These are phyloP conservation scores for Globisporangium iwayamae DNA, from an alignment of 352 stramenopile genomes.

Conservation along the genomic window DNA sequence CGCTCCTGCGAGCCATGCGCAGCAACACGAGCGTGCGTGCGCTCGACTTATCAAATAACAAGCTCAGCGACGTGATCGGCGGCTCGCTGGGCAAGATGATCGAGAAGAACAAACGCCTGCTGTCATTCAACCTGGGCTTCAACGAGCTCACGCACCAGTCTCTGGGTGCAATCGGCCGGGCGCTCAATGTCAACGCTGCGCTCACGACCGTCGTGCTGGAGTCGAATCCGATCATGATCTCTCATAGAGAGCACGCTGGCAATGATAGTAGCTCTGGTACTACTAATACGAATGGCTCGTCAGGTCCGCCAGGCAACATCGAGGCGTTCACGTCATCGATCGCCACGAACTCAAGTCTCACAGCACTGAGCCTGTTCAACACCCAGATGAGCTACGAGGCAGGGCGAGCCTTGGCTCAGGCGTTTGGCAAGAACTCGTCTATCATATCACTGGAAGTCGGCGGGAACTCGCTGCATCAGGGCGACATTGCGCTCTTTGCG, in stretches of 20 bases:
- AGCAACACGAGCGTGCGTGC: conserved; percentile 50
- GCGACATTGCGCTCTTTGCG: conserved; percentile 42
- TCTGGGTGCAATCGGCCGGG: conserved; percentile 32
- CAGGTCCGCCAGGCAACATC: conserved; percentile 15
- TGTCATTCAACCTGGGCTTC: conserved; percentile 49
- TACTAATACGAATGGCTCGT: background rate
- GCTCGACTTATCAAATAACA: conserved; percentile 63
- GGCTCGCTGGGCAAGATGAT: conserved; percentile 49
- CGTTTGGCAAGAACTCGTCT: conserved; percentile 43
- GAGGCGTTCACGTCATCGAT: conserved; percentile 40
- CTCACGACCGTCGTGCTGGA: conserved; percentile 57
- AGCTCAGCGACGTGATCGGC: conserved; percentile 38
- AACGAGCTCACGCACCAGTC: conserved; percentile 46
- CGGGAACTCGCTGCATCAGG: conserved; percentile 40
- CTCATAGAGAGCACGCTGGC: conserved; percentile 21
- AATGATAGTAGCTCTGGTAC: background rate
- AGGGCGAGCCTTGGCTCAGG: conserved; percentile 35
- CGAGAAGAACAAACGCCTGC: conserved; percentile 47
- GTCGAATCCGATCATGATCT: conserved; percentile 44
- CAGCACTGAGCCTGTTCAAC: conserved; percentile 54
- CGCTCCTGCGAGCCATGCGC: conserved; percentile 52
- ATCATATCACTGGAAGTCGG: conserved; percentile 52
- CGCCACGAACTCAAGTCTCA: conserved; percentile 35
- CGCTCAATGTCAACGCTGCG: conserved; percentile 38
- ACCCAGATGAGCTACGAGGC: conserved; percentile 53